Evolutionary conservation across 2,329 filamentous ascomycete genomes (phyloP).

Genomic region (Phyllosticta citrichinensis): DNA sequence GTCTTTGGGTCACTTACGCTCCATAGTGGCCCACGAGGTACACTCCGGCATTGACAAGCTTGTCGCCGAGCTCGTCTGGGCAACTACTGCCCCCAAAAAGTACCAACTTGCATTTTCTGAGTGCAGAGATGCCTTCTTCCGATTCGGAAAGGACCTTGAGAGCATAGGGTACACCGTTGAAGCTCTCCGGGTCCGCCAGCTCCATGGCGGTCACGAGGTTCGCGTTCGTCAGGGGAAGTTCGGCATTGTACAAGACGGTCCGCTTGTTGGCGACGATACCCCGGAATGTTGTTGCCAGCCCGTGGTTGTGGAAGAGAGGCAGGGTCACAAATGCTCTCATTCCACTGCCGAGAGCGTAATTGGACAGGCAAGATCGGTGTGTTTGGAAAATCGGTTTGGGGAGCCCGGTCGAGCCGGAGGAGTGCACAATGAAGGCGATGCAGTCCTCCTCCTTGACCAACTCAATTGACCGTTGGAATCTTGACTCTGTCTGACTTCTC

Average conservation of each 20-base stretch:
- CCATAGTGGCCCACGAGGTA: slow-evolving; percentile 49
- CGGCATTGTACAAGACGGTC: slow-evolving; percentile 45
- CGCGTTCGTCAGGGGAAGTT: slow-evolving; percentile 44
- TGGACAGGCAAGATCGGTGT: slow-evolving; percentile 38
- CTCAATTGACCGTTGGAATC: background rate
- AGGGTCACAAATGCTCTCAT: slow-evolving; percentile 7
- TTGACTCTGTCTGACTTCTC: background rate
- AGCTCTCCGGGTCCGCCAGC: slow-evolving; percentile 37
- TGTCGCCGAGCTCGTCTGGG: slow-evolving; percentile 49
- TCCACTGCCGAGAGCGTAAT: slow-evolving; percentile 7
- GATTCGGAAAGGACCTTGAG: slow-evolving; percentile 54
- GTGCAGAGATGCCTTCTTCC: slow-evolving; percentile 40
- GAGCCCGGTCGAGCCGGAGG: slow-evolving; percentile 49
- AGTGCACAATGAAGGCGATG: slow-evolving; percentile 32
- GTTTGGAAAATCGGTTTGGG: slow-evolving; percentile 54
- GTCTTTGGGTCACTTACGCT: slow-evolving; percentile 30
- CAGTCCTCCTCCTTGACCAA: slow-evolving; percentile 20
- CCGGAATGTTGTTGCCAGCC: slow-evolving; percentile 11
- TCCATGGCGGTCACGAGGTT: slow-evolving; percentile 38
- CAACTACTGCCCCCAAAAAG: slow-evolving; percentile 49
- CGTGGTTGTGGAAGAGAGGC: slow-evolving; percentile 14
- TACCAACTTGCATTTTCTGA: slow-evolving; percentile 42
- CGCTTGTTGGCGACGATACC: slow-evolving; percentile 32
- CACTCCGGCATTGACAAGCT: slow-evolving; percentile 43
- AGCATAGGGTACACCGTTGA: slow-evolving; percentile 54